A percentile compares a stretch with the other conserved stretches of the same genome.
These are phyloP conservation scores for Fusarium virguliforme DNA, from an alignment of 2,329 filamentous ascomycete genomes.

Conservation along the genomic window DNA sequence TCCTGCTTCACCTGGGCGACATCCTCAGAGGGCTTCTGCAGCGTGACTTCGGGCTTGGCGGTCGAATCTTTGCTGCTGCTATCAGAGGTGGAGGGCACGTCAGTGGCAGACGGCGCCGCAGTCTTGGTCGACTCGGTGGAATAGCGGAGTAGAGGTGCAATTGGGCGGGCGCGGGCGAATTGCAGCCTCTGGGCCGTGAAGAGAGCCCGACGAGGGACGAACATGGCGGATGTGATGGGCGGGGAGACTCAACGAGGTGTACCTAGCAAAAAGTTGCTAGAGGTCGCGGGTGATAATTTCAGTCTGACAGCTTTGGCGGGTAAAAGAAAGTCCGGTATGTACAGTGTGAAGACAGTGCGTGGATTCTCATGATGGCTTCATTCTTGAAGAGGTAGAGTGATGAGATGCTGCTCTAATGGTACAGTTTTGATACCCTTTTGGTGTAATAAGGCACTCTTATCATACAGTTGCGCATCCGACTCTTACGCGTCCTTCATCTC, in stretches of 20 bases:
- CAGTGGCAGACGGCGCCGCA: constrained; percentile 11
- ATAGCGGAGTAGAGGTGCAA: constrained; percentile 44
- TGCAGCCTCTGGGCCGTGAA: constrained; percentile 42
- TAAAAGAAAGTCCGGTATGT: constrained; percentile 37
- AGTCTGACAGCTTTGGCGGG: constrained; percentile 13
- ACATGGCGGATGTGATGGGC: constrained; percentile 46
- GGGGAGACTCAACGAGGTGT: neutral
- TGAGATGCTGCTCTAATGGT: neutral
- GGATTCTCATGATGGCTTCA: constrained; percentile 35
- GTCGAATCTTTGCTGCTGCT: neutral
- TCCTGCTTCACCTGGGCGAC: constrained; percentile 33
- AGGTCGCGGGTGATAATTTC: constrained; percentile 34
- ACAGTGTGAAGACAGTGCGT: constrained; percentile 31
- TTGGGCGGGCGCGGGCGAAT: constrained; percentile 32
- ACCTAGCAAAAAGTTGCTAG: constrained; percentile 10
- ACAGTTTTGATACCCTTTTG: constrained; percentile 22
- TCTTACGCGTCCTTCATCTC: constrained; percentile 76
- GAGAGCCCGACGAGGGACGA: constrained; percentile 48
- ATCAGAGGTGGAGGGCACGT: neutral
- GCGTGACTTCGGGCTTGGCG: constrained; percentile 11
- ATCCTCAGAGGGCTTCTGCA: constrained; percentile 40
- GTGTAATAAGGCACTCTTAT: neutral
- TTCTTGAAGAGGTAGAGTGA: neutral
- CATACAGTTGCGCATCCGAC: neutral
- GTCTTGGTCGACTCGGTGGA: constrained; percentile 43